Conservation (phyloP, 176 grass and related monocot genomes). For the Sorghum bicolor region DNA sequence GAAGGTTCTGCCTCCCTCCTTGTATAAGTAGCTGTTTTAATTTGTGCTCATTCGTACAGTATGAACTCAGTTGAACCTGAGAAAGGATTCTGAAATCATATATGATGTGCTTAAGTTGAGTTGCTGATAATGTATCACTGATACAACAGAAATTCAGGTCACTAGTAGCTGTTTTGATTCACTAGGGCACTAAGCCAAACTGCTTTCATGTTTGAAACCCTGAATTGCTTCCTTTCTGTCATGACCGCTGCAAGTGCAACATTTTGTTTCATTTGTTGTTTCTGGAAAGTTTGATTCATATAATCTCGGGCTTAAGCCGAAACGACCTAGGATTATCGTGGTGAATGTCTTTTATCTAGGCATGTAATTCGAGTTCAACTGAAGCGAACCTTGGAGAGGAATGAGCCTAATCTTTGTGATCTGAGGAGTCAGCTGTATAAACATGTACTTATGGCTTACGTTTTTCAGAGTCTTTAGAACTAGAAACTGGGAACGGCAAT, state of each 20-base stretch:
- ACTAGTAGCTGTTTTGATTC: background rate
- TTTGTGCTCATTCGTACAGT: conserved; percentile 15
- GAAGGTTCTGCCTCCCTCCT: conserved; percentile 15
- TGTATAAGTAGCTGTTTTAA: conserved; percentile 33
- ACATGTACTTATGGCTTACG: background rate
- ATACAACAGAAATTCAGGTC: background rate
- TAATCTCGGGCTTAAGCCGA: background rate
- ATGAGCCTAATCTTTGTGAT: background rate
- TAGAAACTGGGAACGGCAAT: background rate
- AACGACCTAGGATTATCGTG: background rate
- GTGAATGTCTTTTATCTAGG: background rate
- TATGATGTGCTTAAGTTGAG: conserved; percentile 23
- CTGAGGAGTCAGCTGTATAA: background rate
- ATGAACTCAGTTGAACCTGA: conserved; percentile 18
- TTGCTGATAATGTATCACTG: background rate
- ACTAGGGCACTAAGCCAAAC: background rate
- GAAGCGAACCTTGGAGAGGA: background rate
- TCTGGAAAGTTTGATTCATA: background rate
- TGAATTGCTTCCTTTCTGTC: background rate
- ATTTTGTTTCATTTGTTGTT: background rate
- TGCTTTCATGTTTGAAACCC: background rate
- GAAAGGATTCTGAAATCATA: conserved; percentile 18
- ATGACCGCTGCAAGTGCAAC: background rate
- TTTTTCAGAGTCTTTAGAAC: background rate
- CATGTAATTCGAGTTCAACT: background rate